Evolutionary conservation across 1,284 basidiomycete species (phyloP), one percentile per base, ranked within the genome.

Genomic region (Apiotrichum akiyoshidainum): DNA sequence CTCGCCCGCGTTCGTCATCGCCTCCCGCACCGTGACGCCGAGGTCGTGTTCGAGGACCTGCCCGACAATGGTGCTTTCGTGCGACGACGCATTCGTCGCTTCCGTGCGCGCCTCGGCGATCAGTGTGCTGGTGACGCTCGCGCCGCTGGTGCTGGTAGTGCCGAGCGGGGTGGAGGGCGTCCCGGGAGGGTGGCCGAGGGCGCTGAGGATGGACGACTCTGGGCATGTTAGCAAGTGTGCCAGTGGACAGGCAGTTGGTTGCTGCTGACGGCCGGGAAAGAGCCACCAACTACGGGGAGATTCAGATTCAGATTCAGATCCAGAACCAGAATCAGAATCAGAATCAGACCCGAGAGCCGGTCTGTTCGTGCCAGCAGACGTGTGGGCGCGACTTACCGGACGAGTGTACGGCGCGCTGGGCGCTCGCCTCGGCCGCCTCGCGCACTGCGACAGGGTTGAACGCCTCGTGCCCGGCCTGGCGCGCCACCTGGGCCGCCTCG

Each of bases 1-100:
- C 62, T 76, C 72, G 16, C 59, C 60, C 2, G 72, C 72, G 55
- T 76, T 76, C 11, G 61, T 56, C 55, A 75, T 60, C 11, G 64
- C 71, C 41, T 73, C 71, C 17, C 56, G 55, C n/a, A 76, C 51
- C 1, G 69, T 69, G 12, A 66, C 55, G 1, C 70, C 70, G 4
- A 68, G 14, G 19, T 74, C 71, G 35, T 66, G 46, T 57, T 76
- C 68, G 7, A 75, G 52, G 2, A 67, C 53, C 22, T 68, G 61
- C 1, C 62, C 51, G 16, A 76, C 64, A 13, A 68, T 33, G 0
- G 71, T 46, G 5, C 42, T 19, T 26, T 60, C 58, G 14, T 5
- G 61, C 39, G 35, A 69, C 62, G 22, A 68, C 26, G n/a, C 66
- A 14, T 47, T 3, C 0, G 42, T 35, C 37, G 26, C 26, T 31